These are phyloP conservation scores for Coriolopsis trogii DNA, from an alignment of 1,284 basidiomycete species.

Conservation along the genomic window DNA sequence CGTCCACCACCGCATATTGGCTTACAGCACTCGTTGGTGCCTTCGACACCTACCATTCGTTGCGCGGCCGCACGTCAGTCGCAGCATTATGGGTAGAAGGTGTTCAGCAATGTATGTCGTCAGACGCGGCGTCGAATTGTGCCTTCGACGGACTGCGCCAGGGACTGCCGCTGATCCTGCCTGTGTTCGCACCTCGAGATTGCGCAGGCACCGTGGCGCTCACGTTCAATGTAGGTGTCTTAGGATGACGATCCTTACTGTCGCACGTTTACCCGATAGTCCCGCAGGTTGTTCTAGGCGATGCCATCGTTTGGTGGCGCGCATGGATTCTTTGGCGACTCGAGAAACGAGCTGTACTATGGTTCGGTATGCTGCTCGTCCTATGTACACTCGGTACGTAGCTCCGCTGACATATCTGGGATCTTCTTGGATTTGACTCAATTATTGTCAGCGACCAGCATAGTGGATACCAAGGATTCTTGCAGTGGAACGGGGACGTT, in stretches of 20 bases:
- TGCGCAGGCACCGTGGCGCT: neutral
- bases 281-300: neutral
- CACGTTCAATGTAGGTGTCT: neutral
- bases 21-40: neutral
- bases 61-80: neutral
- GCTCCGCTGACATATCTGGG: neutral
- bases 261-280: neutral
- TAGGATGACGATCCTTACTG: no score
- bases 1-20: neutral
- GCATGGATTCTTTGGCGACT: neutral
- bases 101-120: neutral
- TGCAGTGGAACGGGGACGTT: neutral
- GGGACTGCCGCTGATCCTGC: no score
- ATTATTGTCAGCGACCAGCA: neutral
- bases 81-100: neutral
- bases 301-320: neutral
- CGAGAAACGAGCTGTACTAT: neutral
- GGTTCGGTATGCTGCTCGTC: neutral
- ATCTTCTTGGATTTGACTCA: neutral
- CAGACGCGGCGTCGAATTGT: neutral
- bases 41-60: neutral
- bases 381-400: neutral
- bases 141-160: neutral
- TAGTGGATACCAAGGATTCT: neutral
- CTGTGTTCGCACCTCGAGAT: neutral